These are phyloP conservation scores for Aspergillus felis DNA, from an alignment of 2,329 filamentous ascomycete genomes.

Conservation along the genomic window DNA sequence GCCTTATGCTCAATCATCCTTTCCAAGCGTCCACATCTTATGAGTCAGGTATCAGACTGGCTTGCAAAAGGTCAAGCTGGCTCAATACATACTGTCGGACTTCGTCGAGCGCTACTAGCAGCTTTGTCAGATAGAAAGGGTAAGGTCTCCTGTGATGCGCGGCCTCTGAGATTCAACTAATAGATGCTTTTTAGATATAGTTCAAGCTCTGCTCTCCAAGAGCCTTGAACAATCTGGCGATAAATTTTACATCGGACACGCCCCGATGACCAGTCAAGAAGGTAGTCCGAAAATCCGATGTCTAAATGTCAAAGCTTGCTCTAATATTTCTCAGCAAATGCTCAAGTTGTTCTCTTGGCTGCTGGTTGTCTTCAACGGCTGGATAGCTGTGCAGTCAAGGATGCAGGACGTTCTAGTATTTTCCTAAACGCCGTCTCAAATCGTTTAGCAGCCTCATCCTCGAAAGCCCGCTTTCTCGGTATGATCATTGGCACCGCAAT, in stretches of 20 bases:
- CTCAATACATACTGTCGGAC: conserved; percentile 60
- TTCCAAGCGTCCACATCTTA: conserved; percentile 46
- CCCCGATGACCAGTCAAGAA: conserved; percentile 83
- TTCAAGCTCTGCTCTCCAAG: conserved; percentile 57
- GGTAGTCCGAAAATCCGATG: conserved; percentile 45
- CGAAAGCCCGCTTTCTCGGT: conserved; percentile 73
- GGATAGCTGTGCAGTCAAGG: conserved; percentile 61
- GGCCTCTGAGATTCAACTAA: conserved; percentile 5
- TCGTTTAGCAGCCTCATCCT: conserved; percentile 72
- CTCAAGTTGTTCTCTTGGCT: conserved; percentile 72
- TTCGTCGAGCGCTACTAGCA: conserved; percentile 63
- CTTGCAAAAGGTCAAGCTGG: conserved; percentile 61
- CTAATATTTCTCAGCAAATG: conserved; percentile 58
- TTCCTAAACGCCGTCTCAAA: conserved; percentile 83
- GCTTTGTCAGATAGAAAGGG: conserved; percentile 53
- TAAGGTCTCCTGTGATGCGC: conserved; percentile 17
- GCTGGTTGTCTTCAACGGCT: conserved; percentile 71
- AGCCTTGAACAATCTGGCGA: conserved; percentile 75
- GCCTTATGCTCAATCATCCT: conserved; percentile 53
- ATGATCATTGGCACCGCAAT: conserved; percentile 80
- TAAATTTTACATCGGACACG: conserved; percentile 79
- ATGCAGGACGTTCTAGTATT: conserved; percentile 65
- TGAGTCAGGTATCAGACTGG: conserved; percentile 59
- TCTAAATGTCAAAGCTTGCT: background rate
- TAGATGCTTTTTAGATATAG: conserved; percentile 29